These are phyloP conservation scores for Rubia peregrina DNA, from an alignment of 305 asterid species.

Conservation along the genomic window DNA sequence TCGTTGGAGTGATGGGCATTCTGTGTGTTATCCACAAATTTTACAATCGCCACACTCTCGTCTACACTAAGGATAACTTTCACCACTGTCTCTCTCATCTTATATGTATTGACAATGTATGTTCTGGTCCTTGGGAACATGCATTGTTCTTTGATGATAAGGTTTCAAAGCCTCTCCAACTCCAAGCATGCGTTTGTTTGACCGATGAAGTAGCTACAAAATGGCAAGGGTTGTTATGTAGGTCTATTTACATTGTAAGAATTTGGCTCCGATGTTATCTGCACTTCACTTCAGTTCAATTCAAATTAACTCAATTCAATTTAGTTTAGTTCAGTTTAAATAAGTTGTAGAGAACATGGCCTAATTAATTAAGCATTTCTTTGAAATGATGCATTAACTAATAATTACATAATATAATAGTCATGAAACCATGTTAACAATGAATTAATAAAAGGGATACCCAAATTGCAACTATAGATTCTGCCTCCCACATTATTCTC, in stretches of 20 bases:
- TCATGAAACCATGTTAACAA: background rate
- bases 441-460: background rate
- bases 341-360: too few relatives aligned
- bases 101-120: background rate
- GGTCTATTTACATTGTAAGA: too few relatives aligned
- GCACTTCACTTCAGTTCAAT: too few relatives aligned
- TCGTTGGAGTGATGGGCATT: slow-evolving; percentile 19
- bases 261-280: too few relatives aligned
- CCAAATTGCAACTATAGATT: background rate
- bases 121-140: background rate
- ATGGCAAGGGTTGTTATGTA: background rate
- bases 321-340: too few relatives aligned
- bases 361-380: too few relatives aligned
- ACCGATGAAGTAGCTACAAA: background rate
- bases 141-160: slow-evolving; percentile 12
- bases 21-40: slow-evolving; percentile 12
- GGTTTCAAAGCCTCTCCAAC: slow-evolving; percentile 7
- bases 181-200: slow-evolving; percentile 7
- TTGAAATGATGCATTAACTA: too few relatives aligned
- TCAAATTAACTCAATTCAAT: too few relatives aligned
- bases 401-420: too few relatives aligned
- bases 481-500: background rate
- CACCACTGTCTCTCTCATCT: background rate
- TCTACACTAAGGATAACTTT: slow-evolving; percentile 9
- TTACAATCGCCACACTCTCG: slow-evolving; percentile 8